Evolutionary conservation across 1,139 yeast genomes (phyloP), one percentile per base, ranked within the genome.

Genomic region (Trichomonascaceae sp.): DNA sequence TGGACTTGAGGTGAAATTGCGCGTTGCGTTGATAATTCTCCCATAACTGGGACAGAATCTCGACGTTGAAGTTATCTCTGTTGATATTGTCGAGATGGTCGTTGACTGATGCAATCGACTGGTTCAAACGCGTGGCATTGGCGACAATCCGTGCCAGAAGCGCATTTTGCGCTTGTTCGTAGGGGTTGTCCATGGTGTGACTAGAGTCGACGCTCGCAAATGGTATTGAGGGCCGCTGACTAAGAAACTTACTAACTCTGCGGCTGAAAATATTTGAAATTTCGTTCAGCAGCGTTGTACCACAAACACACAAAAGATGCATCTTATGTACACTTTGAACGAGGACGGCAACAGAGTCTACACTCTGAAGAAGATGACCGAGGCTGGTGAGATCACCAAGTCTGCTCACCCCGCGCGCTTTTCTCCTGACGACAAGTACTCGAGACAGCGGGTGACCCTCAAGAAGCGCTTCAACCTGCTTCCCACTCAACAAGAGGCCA

Each of bases 371-470:
- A 92, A 92, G 67, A 46, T 57, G 49, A 76, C 93, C 35, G 85
- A 70, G 43, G 64, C 67, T 8, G 97, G 97, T 43, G 94, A 85
- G 61, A 85, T 89, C 68, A 92, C 99, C 59, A 84, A 85, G 67
- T 81, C 95, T 46, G 98, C 98, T 23, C 99, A 92, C 62, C 99
- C 99, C 43, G 98, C 99, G 37, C 76, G 99, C 63, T 89, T 89
- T 62, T 89, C 98, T 32, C 99, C 99, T 50, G 99, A 89, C 59
- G 99, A 89, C 72, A 89, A 89, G 66, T 89, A 84, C 69, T 89
- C 98, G 38, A 80, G 96, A 71, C 97, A 92, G 65, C 81, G 99
- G 72, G 96, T 89, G 35, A 89, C 97, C 35, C 72, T 92, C 57
- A 92, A 92, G 76, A 89, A 84, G 72, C 79, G 98, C 69, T 87